phyloP scores from a whole-genome alignment of 1,284 basidiomycete genomes.

The Cronartium ribicola region DNA sequence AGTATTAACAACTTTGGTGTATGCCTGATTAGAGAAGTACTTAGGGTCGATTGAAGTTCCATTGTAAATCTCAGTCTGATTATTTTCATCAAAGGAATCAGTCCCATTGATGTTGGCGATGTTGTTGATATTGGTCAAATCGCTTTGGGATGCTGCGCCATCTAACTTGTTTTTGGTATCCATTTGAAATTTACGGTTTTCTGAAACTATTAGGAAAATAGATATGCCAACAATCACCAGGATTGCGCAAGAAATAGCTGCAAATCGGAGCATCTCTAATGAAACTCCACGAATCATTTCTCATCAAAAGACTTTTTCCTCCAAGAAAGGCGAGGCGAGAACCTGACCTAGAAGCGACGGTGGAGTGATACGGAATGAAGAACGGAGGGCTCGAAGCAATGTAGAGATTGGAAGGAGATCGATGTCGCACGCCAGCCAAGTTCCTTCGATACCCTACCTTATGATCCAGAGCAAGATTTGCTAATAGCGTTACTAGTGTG shows the following conservation, averaged over 20 bases:
- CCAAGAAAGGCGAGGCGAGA: too few relatives aligned
- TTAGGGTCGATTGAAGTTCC: background rate
- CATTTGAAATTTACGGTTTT: background rate
- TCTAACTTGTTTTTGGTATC: background rate
- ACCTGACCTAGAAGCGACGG: too few relatives aligned
- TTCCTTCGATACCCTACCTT: too few relatives aligned
- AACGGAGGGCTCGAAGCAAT: too few relatives aligned
- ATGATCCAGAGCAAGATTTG: too few relatives aligned
- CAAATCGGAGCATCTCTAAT: too few relatives aligned
- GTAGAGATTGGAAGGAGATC: too few relatives aligned
- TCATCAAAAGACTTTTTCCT: too few relatives aligned
- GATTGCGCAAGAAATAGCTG: background rate
- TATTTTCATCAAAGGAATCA: background rate
- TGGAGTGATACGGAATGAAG: too few relatives aligned
- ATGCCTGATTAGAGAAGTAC: background rate
- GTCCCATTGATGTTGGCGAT: background rate
- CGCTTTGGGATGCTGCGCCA: background rate
- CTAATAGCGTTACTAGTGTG: too few relatives aligned
- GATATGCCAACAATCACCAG: background rate
- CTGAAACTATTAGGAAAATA: background rate
- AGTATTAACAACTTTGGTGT: background rate
- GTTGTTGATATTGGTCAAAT: background rate
- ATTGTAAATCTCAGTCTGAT: background rate
- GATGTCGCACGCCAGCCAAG: too few relatives aligned
- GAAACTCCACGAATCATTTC: too few relatives aligned